phyloP scores from a whole-genome alignment of 352 stramenopile genomes.

The Globisporangium middletonii region DNA sequence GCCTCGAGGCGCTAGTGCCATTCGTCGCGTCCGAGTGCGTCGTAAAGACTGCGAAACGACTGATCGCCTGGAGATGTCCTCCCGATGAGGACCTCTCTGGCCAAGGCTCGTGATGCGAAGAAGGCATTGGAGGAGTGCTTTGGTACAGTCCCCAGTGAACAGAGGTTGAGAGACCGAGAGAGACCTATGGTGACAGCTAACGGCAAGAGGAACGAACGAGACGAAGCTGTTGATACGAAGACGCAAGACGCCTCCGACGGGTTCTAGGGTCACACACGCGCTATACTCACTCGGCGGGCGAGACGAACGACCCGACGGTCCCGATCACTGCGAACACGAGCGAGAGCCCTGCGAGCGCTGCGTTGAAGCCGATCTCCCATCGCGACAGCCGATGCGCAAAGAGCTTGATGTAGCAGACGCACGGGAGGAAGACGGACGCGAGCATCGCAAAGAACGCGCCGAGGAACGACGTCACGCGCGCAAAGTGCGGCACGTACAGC shows the following conservation, averaged over 20 bases:
- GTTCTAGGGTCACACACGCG: too few relatives aligned
- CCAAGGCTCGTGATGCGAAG: too few relatives aligned
- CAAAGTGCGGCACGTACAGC: conserved; percentile 80
- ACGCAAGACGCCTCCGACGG: too few relatives aligned
- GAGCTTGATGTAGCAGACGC: conserved; percentile 83
- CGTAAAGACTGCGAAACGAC: too few relatives aligned
- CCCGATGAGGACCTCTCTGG: too few relatives aligned
- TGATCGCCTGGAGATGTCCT: too few relatives aligned
- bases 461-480: conserved; percentile 77
- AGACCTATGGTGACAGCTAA: too few relatives aligned
- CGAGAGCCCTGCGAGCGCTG: conserved; percentile 43
- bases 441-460: conserved; percentile 85
- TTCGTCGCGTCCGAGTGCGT: background rate
- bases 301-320: conserved; percentile 25
- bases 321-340: conserved; percentile 60
- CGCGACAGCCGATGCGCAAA: conserved; percentile 44
- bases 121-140: too few relatives aligned
- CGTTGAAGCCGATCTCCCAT: conserved; percentile 51
- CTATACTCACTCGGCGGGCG: conserved; percentile 35
- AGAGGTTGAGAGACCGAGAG: too few relatives aligned
- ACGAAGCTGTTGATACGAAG: too few relatives aligned
- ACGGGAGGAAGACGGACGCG: conserved; percentile 78
- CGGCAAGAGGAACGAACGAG: too few relatives aligned
- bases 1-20: background rate
- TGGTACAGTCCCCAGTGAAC: too few relatives aligned